phyloP scores from a whole-genome alignment of 2,329 filamentous ascomycete genomes.

The Paraphaeosphaeria sporulosa region DNA sequence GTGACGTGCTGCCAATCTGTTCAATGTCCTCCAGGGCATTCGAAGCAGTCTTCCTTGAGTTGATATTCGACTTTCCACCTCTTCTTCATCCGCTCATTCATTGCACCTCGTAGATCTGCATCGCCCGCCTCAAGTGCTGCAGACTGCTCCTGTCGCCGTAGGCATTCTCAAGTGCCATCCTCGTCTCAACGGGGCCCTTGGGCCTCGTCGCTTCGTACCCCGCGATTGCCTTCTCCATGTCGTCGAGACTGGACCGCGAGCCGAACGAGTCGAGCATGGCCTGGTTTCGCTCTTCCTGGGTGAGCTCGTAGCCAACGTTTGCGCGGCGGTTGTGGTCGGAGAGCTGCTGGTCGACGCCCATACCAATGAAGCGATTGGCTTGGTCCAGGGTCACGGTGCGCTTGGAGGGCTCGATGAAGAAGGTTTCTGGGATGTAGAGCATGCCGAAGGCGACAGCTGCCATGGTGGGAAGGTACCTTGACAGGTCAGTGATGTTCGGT shows the following conservation, averaged over 20 bases:
- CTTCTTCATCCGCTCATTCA: slow-evolving; percentile 27
- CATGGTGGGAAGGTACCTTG: slow-evolving; percentile 46
- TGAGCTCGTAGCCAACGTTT: slow-evolving; percentile 30
- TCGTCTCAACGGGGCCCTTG: slow-evolving; percentile 43
- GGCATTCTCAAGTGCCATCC: slow-evolving; percentile 54
- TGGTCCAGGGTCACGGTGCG: slow-evolving; percentile 38
- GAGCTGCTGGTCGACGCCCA: slow-evolving; percentile 40
- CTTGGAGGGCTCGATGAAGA: slow-evolving; percentile 24
- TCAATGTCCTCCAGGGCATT: slow-evolving; percentile 1
- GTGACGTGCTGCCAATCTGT: not conserved
- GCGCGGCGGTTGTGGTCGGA: slow-evolving; percentile 40
- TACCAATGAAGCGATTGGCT: slow-evolving; percentile 44
- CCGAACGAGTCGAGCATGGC: slow-evolving; percentile 42
- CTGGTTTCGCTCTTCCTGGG: slow-evolving; percentile 42
- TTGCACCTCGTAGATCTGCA: slow-evolving; percentile 54
- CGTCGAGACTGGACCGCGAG: slow-evolving; percentile 41
- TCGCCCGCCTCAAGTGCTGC: slow-evolving; percentile 54
- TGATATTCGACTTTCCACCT: not conserved
- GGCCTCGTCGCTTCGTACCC: slow-evolving; percentile 35
- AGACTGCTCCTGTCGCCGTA: slow-evolving; percentile 56
- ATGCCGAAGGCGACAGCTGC: slow-evolving; percentile 42
- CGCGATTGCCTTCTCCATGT: slow-evolving; percentile 42
- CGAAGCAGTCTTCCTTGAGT: not conserved
- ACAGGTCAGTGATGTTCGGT: slow-evolving; percentile 17
- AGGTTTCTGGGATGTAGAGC: slow-evolving; percentile 34